Evolutionary conservation across 495 filamentous ascomycete genomes (phyloP).

Genomic region (Chaetomium cochliodes): DNA sequence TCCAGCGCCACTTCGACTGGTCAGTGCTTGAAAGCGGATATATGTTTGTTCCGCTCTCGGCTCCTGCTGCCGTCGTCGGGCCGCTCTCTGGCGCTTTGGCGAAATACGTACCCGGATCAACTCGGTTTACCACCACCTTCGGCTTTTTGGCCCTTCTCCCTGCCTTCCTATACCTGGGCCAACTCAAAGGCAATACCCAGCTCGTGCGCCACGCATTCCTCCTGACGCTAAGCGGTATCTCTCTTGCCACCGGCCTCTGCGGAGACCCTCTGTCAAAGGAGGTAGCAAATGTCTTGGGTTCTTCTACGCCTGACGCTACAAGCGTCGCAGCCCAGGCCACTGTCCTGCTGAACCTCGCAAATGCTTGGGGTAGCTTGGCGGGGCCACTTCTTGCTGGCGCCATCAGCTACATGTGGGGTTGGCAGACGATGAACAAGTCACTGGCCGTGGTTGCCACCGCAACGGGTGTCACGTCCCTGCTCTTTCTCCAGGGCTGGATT

Average conservation of each 20-base stretch:
- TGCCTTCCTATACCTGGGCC: constrained; percentile 25
- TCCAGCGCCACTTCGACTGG: constrained; percentile 27
- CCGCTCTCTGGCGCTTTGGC: constrained; percentile 24
- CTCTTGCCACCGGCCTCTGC: constrained; percentile 28
- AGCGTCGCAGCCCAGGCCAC: constrained; percentile 22
- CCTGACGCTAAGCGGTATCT: constrained; percentile 26
- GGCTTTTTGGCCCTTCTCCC: constrained; percentile 31
- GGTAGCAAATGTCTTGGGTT: constrained; percentile 14
- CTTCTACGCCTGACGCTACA: constrained; percentile 7
- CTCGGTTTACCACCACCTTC: constrained; percentile 24
- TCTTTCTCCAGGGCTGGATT: constrained; percentile 36
- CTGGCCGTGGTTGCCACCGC: constrained; percentile 21
- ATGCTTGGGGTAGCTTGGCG: constrained; percentile 33
- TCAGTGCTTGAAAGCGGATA: constrained; percentile 21
- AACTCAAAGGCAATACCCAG: constrained; percentile 5
- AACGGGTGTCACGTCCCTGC: constrained; percentile 22
- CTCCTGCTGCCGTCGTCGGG: constrained; percentile 28
- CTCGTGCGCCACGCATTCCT: constrained; percentile 14
- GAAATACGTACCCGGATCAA: constrained; percentile 20
- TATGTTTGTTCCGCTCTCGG: constrained; percentile 29
- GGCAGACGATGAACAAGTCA: constrained; percentile 26
- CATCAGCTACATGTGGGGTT: constrained; percentile 27
- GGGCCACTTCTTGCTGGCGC: constrained; percentile 31
- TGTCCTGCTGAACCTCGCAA: constrained; percentile 27
- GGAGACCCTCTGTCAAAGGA: constrained; percentile 32